Base-by-base conservation (phyloP, 108 stramenopile genomes). In the Nitzschia sp. region DNA sequence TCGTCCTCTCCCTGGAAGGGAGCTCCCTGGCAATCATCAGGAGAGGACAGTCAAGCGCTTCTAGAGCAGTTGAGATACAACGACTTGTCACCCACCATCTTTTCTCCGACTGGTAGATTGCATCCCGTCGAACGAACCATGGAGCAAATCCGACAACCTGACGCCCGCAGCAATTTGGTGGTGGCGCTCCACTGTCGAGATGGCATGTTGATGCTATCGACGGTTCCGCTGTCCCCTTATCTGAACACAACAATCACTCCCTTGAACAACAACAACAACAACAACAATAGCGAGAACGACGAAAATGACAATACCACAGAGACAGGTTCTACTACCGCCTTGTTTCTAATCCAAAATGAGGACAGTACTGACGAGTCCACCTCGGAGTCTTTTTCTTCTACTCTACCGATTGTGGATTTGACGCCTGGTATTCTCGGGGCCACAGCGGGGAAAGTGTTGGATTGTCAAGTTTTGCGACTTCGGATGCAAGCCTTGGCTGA, bases 41-140 rank as follows among this genome's bases (percentile, higher is more conserved):
- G 5, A 22, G 38, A 26, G 6, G 63, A 27, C 25, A 41, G 36
- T 21, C 19, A 3, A 41, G 15, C 23, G 19, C 25, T 41, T 16
- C 22, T 45, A 30, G 66, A 66, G 38, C 47, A 35, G 8, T 16
- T 23, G 1, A 26, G 9, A 15, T 88, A 85, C 60, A 66, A 44
- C 16, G 60, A 75, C n/a, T 58, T 85, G 4, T 86, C 87, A 1
- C 86, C 85, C 1, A 85, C 68, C 19, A 81, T 89, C 1, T 93
- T 93, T 68, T 89, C 89, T 29, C 88, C 92, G 0, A 82, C 73
- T 29, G 92, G 92, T 26, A 66, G 89, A 48, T 69, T 93, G 15
- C 75, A 80, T 58, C 71, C 78, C 19, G 85, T 93, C 0, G 89
- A 93, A 66, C 59, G 69, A 1, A 73, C 77, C 11, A 54, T 69